Evolutionary conservation across 2,329 filamentous ascomycete species (phyloP).

Genomic region (Xylaria sp.): DNA sequence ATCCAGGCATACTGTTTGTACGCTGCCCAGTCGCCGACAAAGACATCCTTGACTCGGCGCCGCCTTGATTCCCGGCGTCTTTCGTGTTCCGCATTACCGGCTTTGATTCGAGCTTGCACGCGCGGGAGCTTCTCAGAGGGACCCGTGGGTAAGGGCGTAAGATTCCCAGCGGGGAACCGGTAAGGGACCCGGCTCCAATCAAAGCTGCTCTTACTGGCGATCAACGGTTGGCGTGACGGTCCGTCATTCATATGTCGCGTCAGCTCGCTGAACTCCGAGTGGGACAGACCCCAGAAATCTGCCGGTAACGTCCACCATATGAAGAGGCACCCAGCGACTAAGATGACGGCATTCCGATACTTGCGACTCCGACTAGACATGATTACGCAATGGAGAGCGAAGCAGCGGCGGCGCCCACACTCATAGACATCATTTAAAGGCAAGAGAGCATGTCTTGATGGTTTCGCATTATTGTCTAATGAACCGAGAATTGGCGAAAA

Average conservation of each 20-base stretch:
- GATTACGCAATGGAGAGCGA: background rate
- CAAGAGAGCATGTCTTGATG: background rate
- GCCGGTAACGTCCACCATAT: conserved; percentile 19
- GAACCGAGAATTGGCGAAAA: background rate
- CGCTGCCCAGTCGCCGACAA: conserved; percentile 48
- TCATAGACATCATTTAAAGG: background rate
- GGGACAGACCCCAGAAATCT: background rate
- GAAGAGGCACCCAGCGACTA: conserved; percentile 14
- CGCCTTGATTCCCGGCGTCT: conserved; percentile 38
- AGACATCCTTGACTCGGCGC: conserved; percentile 42
- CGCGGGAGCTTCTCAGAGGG: conserved; percentile 3
- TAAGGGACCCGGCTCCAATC: conserved; percentile 25
- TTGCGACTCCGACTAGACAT: conserved; percentile 13
- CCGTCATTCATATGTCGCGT: conserved; percentile 25
- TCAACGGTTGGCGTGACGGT: background rate
- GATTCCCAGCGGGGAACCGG: conserved; percentile 7
- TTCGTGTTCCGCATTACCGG: background rate
- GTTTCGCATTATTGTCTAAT: background rate
- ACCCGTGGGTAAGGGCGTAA: conserved; percentile 16
- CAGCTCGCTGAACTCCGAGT: conserved; percentile 19
- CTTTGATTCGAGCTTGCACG: conserved; percentile 13
- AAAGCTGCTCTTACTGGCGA: conserved; percentile 27
- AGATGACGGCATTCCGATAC: conserved; percentile 9
- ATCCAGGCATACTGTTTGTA: conserved; percentile 56
- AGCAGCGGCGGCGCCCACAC: background rate